Percentiles rank a stretch among this genome's conserved stretches.
phyloP scores from a whole-genome alignment of 1,284 basidiomycete species.

The Hortiboletus rubellus region DNA sequence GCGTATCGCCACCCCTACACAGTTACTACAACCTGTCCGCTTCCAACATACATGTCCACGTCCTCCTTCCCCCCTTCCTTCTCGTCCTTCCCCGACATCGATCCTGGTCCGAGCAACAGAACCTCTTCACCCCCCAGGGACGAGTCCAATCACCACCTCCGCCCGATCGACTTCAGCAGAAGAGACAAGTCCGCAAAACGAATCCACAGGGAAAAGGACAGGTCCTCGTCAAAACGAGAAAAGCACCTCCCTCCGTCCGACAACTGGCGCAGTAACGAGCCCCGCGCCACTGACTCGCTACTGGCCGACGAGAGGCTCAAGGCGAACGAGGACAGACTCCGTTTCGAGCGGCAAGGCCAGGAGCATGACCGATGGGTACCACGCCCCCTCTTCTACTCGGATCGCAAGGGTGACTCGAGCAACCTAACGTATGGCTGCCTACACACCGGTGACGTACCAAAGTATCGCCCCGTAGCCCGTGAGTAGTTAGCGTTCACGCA shows the following conservation, averaged over 20 bases:
- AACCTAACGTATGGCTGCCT: conserved; percentile 72
- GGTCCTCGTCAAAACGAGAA: conserved; percentile 27
- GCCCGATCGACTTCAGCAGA: conserved; percentile 17
- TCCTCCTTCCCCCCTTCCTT: conserved; percentile 64
- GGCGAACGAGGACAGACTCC: conserved; percentile 37
- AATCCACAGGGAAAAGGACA: conserved; percentile 31
- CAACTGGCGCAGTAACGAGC: conserved; percentile 16
- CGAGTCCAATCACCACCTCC: conserved; percentile 14
- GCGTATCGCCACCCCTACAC: neutral
- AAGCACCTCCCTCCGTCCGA: conserved; percentile 26
- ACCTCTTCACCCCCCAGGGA: conserved; percentile 16
- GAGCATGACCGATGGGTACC: conserved; percentile 31
- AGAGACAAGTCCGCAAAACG: conserved; percentile 27
- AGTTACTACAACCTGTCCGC: neutral
- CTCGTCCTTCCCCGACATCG: conserved; percentile 61
- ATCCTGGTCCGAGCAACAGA: conserved; percentile 37
- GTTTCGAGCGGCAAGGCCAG: conserved; percentile 21
- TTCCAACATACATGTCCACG: conserved; percentile 41
- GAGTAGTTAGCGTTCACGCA: conserved; percentile 26
- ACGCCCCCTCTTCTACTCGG: conserved; percentile 56
- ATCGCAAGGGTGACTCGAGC: conserved; percentile 66
- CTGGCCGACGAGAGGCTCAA: conserved; percentile 41
- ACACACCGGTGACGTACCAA: conserved; percentile 65
- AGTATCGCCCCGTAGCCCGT: conserved; percentile 61
- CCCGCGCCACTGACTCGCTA: conserved; percentile 15